Conservation (phyloP, 2,329 filamentous ascomycete genomes). For the Cadophora luteo-olivacea region DNA sequence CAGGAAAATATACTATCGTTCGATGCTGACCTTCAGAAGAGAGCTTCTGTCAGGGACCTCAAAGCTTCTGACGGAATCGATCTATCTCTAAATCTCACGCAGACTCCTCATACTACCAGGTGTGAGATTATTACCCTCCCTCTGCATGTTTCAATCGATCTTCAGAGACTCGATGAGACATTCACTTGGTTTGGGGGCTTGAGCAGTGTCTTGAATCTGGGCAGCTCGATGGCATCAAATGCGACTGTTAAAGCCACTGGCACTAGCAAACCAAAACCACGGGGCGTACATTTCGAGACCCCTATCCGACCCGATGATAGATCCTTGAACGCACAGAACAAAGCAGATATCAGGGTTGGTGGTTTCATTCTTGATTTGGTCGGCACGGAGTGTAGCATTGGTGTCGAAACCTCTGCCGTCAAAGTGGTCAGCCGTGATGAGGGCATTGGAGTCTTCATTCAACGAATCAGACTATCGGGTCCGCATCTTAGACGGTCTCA, state of each 20-base stretch:
- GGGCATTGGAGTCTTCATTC: slow-evolving; percentile 75
- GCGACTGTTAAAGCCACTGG: slow-evolving; percentile 56
- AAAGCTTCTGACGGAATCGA: slow-evolving; percentile 64
- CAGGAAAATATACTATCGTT: slow-evolving; percentile 70
- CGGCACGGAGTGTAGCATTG: slow-evolving; percentile 77
- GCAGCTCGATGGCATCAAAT: slow-evolving; percentile 80
- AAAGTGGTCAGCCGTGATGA: slow-evolving; percentile 80
- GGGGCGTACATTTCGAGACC: slow-evolving; percentile 66
- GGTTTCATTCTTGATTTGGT: slow-evolving; percentile 79
- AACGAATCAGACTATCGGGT: slow-evolving; percentile 76
- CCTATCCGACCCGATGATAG: slow-evolving; percentile 44
- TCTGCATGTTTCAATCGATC: slow-evolving; percentile 75
- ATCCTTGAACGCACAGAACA: slow-evolving; percentile 50
- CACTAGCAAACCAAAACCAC: slow-evolving; percentile 51
- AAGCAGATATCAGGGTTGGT: slow-evolving; percentile 78
- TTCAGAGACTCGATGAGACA: slow-evolving; percentile 83
- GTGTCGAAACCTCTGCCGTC: slow-evolving; percentile 78
- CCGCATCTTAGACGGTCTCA: slow-evolving; percentile 64
- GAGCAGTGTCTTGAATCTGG: slow-evolving; percentile 88
- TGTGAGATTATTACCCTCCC: slow-evolving; percentile 79
- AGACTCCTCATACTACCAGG: slow-evolving; percentile 52
- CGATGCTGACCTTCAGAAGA: slow-evolving; percentile 62
- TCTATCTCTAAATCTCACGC: slow-evolving; percentile 59
- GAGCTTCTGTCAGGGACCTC: slow-evolving; percentile 63
- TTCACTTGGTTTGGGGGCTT: slow-evolving; percentile 90